Base-by-base conservation (phyloP, 768 basidiomycete genomes). In the Lyophyllum semitale region DNA sequence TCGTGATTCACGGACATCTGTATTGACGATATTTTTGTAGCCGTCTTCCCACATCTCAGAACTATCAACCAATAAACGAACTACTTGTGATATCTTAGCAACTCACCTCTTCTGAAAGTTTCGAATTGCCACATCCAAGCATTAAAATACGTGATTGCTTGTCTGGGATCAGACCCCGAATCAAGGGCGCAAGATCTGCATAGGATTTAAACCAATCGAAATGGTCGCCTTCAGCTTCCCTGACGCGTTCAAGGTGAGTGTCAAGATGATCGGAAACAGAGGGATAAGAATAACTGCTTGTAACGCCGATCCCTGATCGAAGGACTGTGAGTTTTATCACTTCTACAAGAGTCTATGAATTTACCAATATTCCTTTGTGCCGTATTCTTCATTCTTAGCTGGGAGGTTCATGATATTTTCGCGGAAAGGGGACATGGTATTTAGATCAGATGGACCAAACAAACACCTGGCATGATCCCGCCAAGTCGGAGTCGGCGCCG, bases 171-270 rank as follows among this genome's bases (percentile, higher is more conserved):
- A 88, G 71, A 30, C 79, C 79, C 37, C 78, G 77, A 18, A 94
- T 68, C 18, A 87, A 69, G 45, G 78, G 69, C 7, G 85, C 79
- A n/a, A 94, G 74, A 53, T 94, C 91, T 2, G 69, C 67, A 62
- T 93, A 94, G 8, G 85, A 84, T 67, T 91, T 93, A 76, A 93
- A 93, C 92, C 92, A 94, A 71, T 94, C 92, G 58, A 89, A 93
- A 6, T 81, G 74, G 4, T 72, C 72, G n/a, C 83, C 82, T 17
- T 78, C 73, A 4, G 75, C 65, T 68, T 88, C 85, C 62, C 89
- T 90, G 61, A 53, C 35, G 51, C 48, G 42, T 48, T 55, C 32
- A 46, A 17, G 46, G 29, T 47, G 33, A 48, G 42, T 25, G 48
- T 30, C 18, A 38, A 13, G 33, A 29, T 47, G 7, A 20, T 47